phyloP scores from a whole-genome alignment of 371 early-diverging fungal genomes.

The Lichtheimia ornata region DNA sequence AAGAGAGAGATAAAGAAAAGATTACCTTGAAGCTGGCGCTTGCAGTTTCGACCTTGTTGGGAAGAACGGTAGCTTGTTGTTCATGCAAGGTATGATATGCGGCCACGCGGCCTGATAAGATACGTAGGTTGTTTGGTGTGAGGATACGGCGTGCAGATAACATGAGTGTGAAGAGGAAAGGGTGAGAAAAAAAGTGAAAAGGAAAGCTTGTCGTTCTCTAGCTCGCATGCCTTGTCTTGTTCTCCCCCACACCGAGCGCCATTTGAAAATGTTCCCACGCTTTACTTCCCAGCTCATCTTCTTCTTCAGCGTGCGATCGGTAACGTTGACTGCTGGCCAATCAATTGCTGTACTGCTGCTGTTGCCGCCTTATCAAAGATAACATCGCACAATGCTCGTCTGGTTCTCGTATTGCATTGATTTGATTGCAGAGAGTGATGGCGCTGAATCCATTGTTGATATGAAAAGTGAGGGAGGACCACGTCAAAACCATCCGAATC shows the following conservation, averaged over 20 bases:
- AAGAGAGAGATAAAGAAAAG: not conserved
- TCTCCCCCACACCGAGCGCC: too few species aligned
- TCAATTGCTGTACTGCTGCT: too few species aligned
- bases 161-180: not conserved
- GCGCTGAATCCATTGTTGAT: too few species aligned
- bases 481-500: too few species aligned
- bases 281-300: not conserved
- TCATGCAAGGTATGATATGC: slow-evolving; percentile 44
- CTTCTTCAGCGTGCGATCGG: too few species aligned
- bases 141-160: not conserved
- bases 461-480: too few species aligned
- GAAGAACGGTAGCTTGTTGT: slow-evolving; percentile 40
- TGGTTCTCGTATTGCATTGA: too few species aligned
- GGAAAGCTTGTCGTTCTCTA: not conserved
- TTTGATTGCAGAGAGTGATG: too few species aligned
- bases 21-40: slow-evolving; percentile 83
- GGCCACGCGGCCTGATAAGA: not conserved
- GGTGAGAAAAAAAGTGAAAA: slow-evolving; percentile 3
- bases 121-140: not conserved
- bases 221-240: not conserved
- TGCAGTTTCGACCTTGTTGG: slow-evolving; percentile 69
- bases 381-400: too few species aligned
- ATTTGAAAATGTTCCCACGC: slow-evolving; percentile 2
- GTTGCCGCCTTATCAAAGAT: too few species aligned
- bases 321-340: too few species aligned